Evolutionary conservation across 208 protist genomes (phyloP).

Genomic region (Vickermania spadyakhi): DNA sequence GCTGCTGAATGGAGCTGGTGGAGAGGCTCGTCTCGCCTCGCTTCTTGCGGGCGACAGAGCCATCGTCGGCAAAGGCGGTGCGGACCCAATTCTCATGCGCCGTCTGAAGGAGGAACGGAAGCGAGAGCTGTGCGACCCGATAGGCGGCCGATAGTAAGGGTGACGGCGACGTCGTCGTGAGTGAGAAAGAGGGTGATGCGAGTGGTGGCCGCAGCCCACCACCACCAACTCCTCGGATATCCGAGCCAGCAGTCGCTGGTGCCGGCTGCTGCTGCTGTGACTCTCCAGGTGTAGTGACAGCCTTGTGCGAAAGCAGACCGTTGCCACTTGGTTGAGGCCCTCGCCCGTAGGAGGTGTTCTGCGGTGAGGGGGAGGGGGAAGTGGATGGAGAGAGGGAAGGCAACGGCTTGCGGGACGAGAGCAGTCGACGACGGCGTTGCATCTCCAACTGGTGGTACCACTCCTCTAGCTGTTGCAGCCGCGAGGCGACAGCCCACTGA

Average conservation of each 20-base stretch:
- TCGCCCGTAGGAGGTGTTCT: too few relatives aligned
- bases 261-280: too few relatives aligned
- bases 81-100: conserved; percentile 69
- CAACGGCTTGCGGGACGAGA: background rate
- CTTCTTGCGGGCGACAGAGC: conserved; percentile 46
- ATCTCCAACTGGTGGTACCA: background rate
- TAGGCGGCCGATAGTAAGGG: conserved; percentile 24
- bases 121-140: conserved; percentile 68
- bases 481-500: background rate
- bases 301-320: too few relatives aligned
- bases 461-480: background rate
- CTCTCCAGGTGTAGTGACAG: too few relatives aligned
- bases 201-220: too few relatives aligned
- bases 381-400: background rate
- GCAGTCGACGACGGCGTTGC: background rate
- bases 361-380: background rate
- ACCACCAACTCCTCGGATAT: too few relatives aligned
- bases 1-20: background rate
- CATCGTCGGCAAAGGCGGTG: conserved; percentile 46
- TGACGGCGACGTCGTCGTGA: too few relatives aligned
- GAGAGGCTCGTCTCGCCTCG: background rate
- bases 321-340: too few relatives aligned
- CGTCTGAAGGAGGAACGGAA: conserved; percentile 71
- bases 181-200: too few relatives aligned
- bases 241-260: too few relatives aligned